Base-by-base conservation (phyloP, 2,329 filamentous ascomycete genomes). In the Aspergillus neotritici region DNA sequence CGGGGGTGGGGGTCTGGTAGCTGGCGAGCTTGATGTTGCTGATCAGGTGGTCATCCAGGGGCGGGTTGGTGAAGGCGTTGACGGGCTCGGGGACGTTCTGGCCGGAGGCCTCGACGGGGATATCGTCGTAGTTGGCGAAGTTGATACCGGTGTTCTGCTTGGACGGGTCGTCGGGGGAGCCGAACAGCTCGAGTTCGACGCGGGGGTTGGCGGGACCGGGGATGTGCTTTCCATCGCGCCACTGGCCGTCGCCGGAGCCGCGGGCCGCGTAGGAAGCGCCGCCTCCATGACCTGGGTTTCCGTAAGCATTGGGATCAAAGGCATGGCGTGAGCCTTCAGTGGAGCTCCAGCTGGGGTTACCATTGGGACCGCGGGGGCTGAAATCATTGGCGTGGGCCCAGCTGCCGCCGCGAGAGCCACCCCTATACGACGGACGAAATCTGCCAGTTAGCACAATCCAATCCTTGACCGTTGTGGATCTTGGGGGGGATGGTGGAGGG, bases 91-190 rank as follows among this genome's bases (percentile, higher is more conserved):
- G 93, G 41, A 97, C 89, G 63, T 94, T 82, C 41, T 88, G 84
- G 48, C 93, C 93, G 48, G 91, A 96, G 52, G 93, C 93, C 73
- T 97, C 93, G 53, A 98, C 93, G 43, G 93, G 93, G 55, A 98
- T 98, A 70, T 98, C 93, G 65, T 98, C 93, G 73, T 98, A 98
- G 78, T 98, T 98, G 76, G 95, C 85, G 67, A 98, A 98, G 80
- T 98, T 98, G 85, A 98, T 97, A 71, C 93, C 93, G 29, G 89
- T 96, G 63, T 94, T 87, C 69, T 95, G 87, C 79, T 96, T 97
- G 55, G 85, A 82, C 51, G 91, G 88, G 64, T 97, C 93, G 68
- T 97, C 91, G 58, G 84, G 75, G 39, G 85, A 76, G 62, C 93
- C 93, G 67, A 96, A 98, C 40, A 98, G 85, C 65, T 98, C 93